Conservation (phyloP, 139 green algal genomes). For the Closterium sp. region DNA sequence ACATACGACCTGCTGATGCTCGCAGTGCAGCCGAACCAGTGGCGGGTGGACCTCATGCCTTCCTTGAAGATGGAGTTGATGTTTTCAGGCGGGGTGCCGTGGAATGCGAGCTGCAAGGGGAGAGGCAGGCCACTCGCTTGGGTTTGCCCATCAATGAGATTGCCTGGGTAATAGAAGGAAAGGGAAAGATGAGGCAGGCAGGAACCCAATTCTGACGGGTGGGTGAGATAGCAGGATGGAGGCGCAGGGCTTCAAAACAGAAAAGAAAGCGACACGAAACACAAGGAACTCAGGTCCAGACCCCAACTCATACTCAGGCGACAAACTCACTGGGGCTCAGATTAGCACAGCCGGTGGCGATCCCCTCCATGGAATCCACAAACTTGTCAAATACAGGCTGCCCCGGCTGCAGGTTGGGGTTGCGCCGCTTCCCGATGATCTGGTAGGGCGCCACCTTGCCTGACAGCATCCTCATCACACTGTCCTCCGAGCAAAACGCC, state of each 20-base stretch:
- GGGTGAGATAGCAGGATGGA: too few relatives aligned
- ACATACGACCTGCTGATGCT: not conserved
- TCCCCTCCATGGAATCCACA: slow-evolving; percentile 15
- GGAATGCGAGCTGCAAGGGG: not conserved
- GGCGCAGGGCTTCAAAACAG: too few relatives aligned
- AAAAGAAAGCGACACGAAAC: too few relatives aligned
- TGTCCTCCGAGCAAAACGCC: not conserved
- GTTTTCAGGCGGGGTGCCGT: not conserved
- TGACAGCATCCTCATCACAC: not conserved
- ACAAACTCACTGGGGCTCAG: not conserved
- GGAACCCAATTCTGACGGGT: too few relatives aligned
- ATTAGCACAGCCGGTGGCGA: not conserved
- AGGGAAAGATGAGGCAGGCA: not conserved
- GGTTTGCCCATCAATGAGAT: not conserved
- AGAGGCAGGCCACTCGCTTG: not conserved
- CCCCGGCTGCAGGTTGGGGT: not conserved
- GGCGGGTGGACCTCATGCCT: not conserved
- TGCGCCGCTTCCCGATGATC: not conserved
- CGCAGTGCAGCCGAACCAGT: not conserved
- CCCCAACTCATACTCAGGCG: too few relatives aligned
- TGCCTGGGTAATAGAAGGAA: not conserved
- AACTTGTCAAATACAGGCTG: slow-evolving; percentile 4
- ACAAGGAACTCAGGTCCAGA: too few relatives aligned
- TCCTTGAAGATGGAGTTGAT: not conserved
- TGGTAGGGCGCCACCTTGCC: not conserved